These are phyloP conservation scores for Apiotrichum veenhuisii DNA, from an alignment of 1,284 basidiomycete species.

Conservation along the genomic window DNA sequence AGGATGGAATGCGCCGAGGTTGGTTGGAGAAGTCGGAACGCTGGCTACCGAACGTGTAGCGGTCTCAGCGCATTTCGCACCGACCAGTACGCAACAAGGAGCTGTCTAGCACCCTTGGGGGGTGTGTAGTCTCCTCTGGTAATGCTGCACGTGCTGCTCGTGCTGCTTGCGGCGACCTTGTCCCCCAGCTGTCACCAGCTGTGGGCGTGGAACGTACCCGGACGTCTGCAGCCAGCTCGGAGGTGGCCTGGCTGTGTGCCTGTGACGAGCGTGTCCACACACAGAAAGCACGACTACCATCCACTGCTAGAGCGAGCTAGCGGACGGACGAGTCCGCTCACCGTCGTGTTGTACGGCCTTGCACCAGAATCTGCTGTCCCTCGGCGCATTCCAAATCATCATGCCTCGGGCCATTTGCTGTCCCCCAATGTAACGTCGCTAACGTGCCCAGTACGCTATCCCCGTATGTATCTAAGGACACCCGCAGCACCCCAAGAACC, in stretches of 20 bases:
- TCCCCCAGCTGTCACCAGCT: no score
- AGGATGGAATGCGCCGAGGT: not conserved
- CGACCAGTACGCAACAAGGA: no score
- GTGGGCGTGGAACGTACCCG: no score
- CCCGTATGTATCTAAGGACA: conserved; percentile 60
- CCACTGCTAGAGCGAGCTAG: no score
- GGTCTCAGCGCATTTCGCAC: no score
- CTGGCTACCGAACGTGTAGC: no score
- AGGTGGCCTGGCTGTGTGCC: not conserved
- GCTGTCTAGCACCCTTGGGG: no score
- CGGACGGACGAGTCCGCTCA: not conserved
- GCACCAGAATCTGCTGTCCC: not conserved
- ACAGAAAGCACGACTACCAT: not conserved
- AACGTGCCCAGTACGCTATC: conserved; percentile 65
- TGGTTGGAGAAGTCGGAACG: not conserved
- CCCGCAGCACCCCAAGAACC: not conserved
- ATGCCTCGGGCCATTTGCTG: not conserved
- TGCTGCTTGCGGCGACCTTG: no score
- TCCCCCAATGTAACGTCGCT: conserved; percentile 4
- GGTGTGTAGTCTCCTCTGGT: no score
- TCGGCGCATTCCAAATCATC: not conserved
- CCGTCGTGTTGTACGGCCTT: not conserved
- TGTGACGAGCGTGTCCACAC: not conserved
- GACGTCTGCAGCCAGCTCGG: not conserved
- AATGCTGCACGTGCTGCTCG: no score